Percentiles rank a stretch among this genome's conserved stretches.
Evolutionary conservation across 257 asterid species (phyloP).

Genomic region (Solanum tarapatanum): DNA sequence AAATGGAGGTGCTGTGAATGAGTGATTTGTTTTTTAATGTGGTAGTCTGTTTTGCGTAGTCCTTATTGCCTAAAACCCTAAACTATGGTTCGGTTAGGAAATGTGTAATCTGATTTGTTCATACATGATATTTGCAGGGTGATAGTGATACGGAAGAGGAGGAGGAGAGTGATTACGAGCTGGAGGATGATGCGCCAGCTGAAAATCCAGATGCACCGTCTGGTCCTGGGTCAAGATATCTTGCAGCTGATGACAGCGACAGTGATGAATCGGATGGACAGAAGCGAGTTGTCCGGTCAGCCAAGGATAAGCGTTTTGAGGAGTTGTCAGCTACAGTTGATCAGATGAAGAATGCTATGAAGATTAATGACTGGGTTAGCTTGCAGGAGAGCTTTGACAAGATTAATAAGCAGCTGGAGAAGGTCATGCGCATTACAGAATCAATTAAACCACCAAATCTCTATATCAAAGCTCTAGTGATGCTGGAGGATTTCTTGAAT

Average conservation of each 20-base stretch:
- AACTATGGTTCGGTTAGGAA: neutral
- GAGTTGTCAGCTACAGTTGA: slow-evolving; percentile 77
- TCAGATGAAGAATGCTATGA: slow-evolving; percentile 94
- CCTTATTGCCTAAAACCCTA: neutral
- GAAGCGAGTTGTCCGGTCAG: slow-evolving; percentile 68
- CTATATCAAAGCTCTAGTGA: slow-evolving; percentile 85
- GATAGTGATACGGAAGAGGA: slow-evolving; percentile 59
- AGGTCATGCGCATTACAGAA: slow-evolving; percentile 76
- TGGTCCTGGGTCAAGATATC: slow-evolving; percentile 35
- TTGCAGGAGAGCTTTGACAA: slow-evolving; percentile 92
- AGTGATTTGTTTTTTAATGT: neutral
- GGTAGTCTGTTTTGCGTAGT: neutral
- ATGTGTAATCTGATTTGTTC: neutral
- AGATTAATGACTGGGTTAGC: slow-evolving; percentile 90
- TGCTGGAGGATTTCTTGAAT: slow-evolving; percentile 73
- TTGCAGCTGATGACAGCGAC: slow-evolving; percentile 34
- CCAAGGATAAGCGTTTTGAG: slow-evolving; percentile 77
- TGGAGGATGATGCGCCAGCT: slow-evolving; percentile 28
- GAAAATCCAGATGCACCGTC: slow-evolving; percentile 21
- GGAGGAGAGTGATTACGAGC: slow-evolving; percentile 35
- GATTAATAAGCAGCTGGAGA: slow-evolving; percentile 87
- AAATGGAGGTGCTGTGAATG: neutral
- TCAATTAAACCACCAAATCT: slow-evolving; percentile 59
- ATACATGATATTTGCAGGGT: slow-evolving; percentile 23
- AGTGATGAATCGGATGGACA: slow-evolving; percentile 56